These are phyloP conservation scores for Euphorbia celastroides DNA, from an alignment of 441 rosid genomes.

Conservation along the genomic window DNA sequence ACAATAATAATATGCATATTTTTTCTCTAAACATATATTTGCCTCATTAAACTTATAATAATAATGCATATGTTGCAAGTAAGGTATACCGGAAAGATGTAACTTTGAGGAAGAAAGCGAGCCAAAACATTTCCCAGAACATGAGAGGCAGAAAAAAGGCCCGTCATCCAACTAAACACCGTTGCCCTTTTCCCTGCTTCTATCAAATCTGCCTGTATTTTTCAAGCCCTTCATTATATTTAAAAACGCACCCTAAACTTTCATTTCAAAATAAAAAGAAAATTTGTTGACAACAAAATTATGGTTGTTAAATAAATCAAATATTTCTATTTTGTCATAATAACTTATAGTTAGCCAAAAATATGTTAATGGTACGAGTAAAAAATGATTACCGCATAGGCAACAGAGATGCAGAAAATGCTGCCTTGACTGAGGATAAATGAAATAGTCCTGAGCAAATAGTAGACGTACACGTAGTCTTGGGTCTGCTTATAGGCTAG, in stretches of 20 bases:
- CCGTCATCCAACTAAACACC: constrained; percentile 54
- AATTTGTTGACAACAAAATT: no score
- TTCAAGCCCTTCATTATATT: background rate
- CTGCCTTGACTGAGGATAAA: constrained; percentile 58
- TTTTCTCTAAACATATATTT: no score
- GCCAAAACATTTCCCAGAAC: constrained; percentile 49
- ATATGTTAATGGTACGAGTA: no score
- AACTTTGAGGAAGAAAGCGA: constrained; percentile 42
- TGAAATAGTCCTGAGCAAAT: constrained; percentile 48
- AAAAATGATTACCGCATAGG: constrained; percentile 35
- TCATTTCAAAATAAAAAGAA: no score
- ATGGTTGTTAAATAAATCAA: no score
- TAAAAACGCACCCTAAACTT: no score
- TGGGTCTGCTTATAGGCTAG: constrained; percentile 40
- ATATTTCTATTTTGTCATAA: no score
- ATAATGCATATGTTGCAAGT: no score
- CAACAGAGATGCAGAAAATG: constrained; percentile 53
- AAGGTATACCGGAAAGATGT: constrained; percentile 43
- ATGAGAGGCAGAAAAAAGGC: constrained; percentile 46
- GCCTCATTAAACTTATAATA: no score
- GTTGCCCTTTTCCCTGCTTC: constrained; percentile 38
- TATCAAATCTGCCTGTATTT: constrained; percentile 39
- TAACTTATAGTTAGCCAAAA: no score
- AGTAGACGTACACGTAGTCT: constrained; percentile 45
- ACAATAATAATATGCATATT: background rate